Base-by-base conservation (phyloP, 139 green algal genomes). In the Picochlorum sp. region DNA sequence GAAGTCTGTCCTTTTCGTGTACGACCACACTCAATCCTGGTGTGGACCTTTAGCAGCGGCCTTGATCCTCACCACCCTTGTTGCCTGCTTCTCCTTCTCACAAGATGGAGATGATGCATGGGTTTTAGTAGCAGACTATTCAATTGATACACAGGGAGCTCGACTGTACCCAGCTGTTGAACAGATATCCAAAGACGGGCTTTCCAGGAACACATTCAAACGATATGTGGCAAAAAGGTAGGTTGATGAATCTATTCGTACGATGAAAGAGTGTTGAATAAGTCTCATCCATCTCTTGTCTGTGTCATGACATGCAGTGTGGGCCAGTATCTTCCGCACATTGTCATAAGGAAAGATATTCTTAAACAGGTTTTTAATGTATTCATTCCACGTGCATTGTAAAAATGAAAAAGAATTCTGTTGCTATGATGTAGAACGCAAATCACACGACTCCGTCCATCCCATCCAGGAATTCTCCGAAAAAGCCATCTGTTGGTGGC, bases 291-390 rank as follows among this genome's bases (percentile, higher is more conserved):
- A 30, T 30, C 28, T 30, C 28, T 30, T 41, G 34, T 41, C 8
- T 41, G 34, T 41, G 34, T 11, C 34, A 41, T 41, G 34, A 14
- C 34, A 41, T 41, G 34, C 47, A 54, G 47, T 21, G 72, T 91
- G 6, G 77, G 64, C 37, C 41, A 28, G 1, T 67, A 63, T 44
- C 90, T 79, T 66, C 84, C 85, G 8, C 7, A 63, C 0, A 80
- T 74, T 1, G 68, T 80, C 10, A 81, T 83, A 10, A 83, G 74
- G 0, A 54, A 81, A 0, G 78, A 64, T 32, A 78, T 79, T 61
- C 65, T 94, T 13, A 86, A 86, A 56, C 84, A 92, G 73, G 83
- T 94, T 10, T 93, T 71, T 67, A 88, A 86, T 61, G 82, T 80
- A 24, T 92, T 92, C 57, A 45, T 49, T 50, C n/a, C 20, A 16